Conservation (phyloP, 805 yeast genomes). For the Lipomyces lipofer region DNA sequence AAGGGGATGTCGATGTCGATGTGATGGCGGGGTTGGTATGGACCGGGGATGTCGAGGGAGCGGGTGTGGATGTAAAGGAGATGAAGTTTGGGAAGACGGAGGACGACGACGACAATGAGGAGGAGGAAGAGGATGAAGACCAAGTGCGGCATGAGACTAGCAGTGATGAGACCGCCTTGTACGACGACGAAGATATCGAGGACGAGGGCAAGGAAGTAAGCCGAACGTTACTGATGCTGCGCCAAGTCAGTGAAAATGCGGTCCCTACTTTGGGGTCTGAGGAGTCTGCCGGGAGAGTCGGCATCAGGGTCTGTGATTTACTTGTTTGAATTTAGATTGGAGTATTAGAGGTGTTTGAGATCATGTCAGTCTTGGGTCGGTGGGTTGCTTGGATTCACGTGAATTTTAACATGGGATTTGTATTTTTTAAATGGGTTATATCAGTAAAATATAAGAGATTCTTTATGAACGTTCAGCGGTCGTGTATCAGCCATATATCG, state of each 20-base stretch:
- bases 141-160: too few species aligned
- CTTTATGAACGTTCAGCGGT: too few species aligned
- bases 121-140: conserved; percentile 43
- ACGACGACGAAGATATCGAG: conserved; percentile 25
- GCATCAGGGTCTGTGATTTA: conserved; percentile 29
- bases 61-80: neutral
- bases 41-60: neutral
- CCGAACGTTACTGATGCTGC: conserved; percentile 27
- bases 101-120: conserved; percentile 40
- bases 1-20: neutral
- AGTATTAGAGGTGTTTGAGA: neutral
- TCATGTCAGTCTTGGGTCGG: too few species aligned
- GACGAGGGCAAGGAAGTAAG: conserved; percentile 29
- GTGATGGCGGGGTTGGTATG: neutral
- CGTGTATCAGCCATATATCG: too few species aligned
- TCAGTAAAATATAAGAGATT: too few species aligned
- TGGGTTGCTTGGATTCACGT: neutral
- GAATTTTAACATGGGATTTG: neutral
- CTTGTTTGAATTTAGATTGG: conserved; percentile 16
- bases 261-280: neutral
- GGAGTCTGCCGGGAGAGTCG: conserved; percentile 5
- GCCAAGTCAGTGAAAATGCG: conserved; percentile 16
- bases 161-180: neutral
- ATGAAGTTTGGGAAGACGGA: conserved; percentile 8
- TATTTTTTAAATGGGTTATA: too few species aligned